Conservation (phyloP, 2,329 filamentous ascomycete species). For the Claviceps fusiformis region DNA sequence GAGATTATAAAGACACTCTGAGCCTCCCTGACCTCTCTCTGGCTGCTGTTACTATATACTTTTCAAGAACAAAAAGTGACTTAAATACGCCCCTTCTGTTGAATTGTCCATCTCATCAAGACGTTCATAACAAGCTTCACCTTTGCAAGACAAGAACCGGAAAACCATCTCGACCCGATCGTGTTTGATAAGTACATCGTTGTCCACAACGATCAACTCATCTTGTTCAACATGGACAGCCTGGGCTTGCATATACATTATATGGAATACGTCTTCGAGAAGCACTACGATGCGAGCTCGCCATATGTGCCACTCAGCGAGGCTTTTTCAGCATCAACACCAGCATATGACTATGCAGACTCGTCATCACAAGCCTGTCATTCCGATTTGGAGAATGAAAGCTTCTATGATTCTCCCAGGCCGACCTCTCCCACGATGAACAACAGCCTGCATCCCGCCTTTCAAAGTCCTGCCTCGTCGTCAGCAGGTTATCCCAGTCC, state of each 20-base stretch:
- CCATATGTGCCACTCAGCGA: neutral
- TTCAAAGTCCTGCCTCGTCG: constrained; percentile 3
- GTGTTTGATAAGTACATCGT: neutral
- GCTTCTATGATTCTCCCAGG: neutral
- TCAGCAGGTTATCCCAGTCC: constrained; percentile 1
- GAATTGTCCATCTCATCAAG: neutral
- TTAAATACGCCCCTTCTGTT: neutral
- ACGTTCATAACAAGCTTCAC: neutral
- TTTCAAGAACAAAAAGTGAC: neutral
- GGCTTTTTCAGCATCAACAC: neutral
- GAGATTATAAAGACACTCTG: neutral
- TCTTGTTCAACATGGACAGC: neutral
- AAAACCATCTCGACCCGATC: neutral
- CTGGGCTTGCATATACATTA: neutral
- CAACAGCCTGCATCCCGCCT: neutral
- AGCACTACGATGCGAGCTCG: constrained; percentile 1
- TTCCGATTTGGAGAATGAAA: neutral
- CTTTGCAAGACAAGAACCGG: neutral
- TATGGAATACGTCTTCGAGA: neutral
- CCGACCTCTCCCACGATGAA: neutral
- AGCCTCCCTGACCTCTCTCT: neutral
- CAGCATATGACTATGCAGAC: neutral
- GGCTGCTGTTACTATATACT: neutral
- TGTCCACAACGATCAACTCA: neutral
- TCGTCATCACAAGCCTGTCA: constrained; percentile 2